These are phyloP conservation scores for Penicillium thymicola DNA, from an alignment of 2,329 filamentous ascomycete genomes.

Conservation along the genomic window DNA sequence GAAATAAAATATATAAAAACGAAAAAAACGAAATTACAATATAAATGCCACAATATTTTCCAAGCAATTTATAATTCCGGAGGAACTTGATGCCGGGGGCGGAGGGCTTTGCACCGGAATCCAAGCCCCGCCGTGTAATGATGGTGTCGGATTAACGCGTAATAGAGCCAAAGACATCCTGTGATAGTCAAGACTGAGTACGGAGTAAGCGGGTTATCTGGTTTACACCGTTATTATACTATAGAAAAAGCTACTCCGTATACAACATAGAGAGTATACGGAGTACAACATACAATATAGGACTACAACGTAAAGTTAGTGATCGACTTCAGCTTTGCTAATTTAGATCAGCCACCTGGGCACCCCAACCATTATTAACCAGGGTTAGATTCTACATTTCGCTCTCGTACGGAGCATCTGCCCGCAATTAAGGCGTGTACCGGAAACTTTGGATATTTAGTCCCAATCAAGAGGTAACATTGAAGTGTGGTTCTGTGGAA, in stretches of 20 bases:
- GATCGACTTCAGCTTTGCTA: slow-evolving; percentile 16
- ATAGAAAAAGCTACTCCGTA: background rate
- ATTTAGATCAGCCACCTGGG: background rate
- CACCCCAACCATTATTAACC: background rate
- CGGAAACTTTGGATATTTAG: slow-evolving; percentile 2
- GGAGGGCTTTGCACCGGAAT: slow-evolving; percentile 8
- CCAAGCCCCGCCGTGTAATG: slow-evolving; percentile 21
- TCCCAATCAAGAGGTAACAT: slow-evolving; percentile 1
- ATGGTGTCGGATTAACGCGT: slow-evolving; percentile 2
- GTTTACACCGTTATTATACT: background rate
- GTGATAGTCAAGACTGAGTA: slow-evolving; percentile 1
- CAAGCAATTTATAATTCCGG: background rate
- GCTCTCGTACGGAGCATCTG: background rate
- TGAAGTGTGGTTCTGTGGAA: background rate
- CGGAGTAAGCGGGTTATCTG: background rate
- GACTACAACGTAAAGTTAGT: background rate
- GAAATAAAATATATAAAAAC: too few species aligned
- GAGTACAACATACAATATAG: background rate
- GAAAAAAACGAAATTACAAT: background rate
- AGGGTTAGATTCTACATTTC: background rate
- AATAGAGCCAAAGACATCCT: slow-evolving; percentile 4
- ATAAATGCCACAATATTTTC: background rate
- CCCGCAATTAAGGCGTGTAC: background rate
- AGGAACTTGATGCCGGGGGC: slow-evolving; percentile 11
- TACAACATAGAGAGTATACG: background rate